These are phyloP conservation scores for Citeromyces matritensis DNA, from an alignment of 805 yeast species.

Conservation along the genomic window DNA sequence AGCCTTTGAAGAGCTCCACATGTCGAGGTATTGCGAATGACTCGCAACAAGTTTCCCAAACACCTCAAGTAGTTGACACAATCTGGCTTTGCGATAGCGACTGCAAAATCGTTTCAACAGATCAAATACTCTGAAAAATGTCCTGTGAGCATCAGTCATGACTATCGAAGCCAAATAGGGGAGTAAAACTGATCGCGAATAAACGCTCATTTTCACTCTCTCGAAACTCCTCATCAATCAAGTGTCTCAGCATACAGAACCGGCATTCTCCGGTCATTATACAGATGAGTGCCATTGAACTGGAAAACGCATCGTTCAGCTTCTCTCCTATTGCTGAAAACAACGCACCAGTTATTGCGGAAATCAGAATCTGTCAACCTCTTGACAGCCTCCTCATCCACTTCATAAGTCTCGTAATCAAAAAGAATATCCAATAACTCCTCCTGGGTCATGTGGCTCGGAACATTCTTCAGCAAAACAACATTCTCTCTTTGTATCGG, in stretches of 20 bases:
- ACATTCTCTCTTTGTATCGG: slow-evolving; percentile 14
- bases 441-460: slow-evolving; percentile 21
- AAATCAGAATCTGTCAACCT: slow-evolving; percentile 4
- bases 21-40: too few relatives aligned
- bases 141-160: too few relatives aligned
- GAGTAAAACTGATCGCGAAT: too few relatives aligned
- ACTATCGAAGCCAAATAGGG: too few relatives aligned
- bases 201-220: too few relatives aligned
- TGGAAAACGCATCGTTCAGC: slow-evolving; percentile 36
- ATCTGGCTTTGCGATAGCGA: too few relatives aligned
- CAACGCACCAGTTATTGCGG: slow-evolving; percentile 17
- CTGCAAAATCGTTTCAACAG: too few relatives aligned
- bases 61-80: too few relatives aligned
- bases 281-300: slow-evolving; percentile 29
- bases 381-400: slow-evolving; percentile 7
- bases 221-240: slow-evolving; percentile 4
- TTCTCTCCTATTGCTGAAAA: slow-evolving; percentile 26
- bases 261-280: slow-evolving; percentile 11
- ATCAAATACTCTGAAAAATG: too few relatives aligned
- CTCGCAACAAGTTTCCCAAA: too few relatives aligned
- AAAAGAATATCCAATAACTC: slow-evolving; percentile 24
- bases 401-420: slow-evolving; percentile 28
- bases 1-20: too few relatives aligned
- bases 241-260: slow-evolving; percentile 17
- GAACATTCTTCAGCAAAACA: slow-evolving; percentile 28